Base-by-base conservation (phyloP, 805 yeast genomes). In the Jamesozyma piceae region DNA sequence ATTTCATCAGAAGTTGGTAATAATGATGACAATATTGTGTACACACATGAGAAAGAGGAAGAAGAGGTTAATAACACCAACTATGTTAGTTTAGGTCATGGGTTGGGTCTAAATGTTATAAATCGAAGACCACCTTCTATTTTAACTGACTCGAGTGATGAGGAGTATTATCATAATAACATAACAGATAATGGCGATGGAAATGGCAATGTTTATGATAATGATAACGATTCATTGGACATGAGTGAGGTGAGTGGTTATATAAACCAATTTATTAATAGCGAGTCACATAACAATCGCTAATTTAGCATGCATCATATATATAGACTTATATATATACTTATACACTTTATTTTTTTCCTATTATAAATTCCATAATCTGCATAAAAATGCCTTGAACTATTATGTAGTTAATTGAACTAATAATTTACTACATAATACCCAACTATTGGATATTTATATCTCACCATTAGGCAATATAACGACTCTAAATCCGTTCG, bases 91-190 rank as follows among this genome's bases (percentile, higher is more conserved):
- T 37, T 61, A n/a, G 61, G 62, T 11, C 49, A 58, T 41, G 64
- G 64, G 35, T 54, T 62, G 32, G 66, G 63, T 5, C 35, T 66
- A 15, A 60, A 60, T 34, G 46, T 55, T 1, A 62, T 63, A 21
- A 59, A 52, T 45, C 57, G 60, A 41, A 55, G 60, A 9, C 68
- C 69, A 3, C 71, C 71, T 4, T 62, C 69, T 13, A 49, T 65
- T 17, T 49, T 57, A n/a, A 57, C 63, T 18, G 57, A 54, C 36
- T 58, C 62, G 9, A 58, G 59, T 40, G 65, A 55, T 20, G 66
- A 55, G 20, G 57, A 39, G 19, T 32, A 22, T 13, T 4, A 24
- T 33, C 28, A 11, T 24, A 6, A 24, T 8, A 24, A 24, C 6
- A 24, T 29, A 20, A 31, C 19, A 6, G 19, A 31, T 20, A 15